Evolutionary conservation across 202 grass and related monocot species (phyloP).

Genomic region (Alloteropsis angusta): DNA sequence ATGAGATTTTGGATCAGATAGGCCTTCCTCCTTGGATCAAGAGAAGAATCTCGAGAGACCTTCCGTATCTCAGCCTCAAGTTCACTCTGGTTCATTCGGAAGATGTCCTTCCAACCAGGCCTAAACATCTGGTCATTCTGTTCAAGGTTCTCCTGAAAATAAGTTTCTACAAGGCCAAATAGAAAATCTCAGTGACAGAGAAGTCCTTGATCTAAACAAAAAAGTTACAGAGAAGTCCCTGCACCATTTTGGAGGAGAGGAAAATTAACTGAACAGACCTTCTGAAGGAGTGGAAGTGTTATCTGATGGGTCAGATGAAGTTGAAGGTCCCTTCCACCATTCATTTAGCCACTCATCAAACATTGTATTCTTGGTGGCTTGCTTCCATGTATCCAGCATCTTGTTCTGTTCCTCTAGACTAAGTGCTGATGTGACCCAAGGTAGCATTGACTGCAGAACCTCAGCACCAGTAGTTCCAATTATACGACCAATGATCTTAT

Average conservation of each 20-base stretch:
- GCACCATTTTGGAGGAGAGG: not conserved
- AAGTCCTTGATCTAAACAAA: not conserved
- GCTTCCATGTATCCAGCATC: slow-evolving; percentile 84
- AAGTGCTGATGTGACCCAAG: slow-evolving; percentile 88
- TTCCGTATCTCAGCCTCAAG: slow-evolving; percentile 84
- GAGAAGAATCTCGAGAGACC: slow-evolving; percentile 78
- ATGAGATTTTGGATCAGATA: slow-evolving; percentile 98
- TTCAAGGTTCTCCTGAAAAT: slow-evolving; percentile 52
- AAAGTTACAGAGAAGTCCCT: not conserved
- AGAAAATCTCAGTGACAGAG: not conserved
- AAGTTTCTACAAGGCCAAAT: slow-evolving; percentile 27
- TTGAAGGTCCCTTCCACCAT: slow-evolving; percentile 72
- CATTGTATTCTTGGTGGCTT: slow-evolving; percentile 90
- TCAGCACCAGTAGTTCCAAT: slow-evolving; percentile 96
- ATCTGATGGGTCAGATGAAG: slow-evolving; percentile 25
- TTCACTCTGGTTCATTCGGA: slow-evolving; percentile 92
- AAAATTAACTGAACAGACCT: slow-evolving; percentile 39
- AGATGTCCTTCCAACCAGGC: slow-evolving; percentile 99
- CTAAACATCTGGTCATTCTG: slow-evolving; percentile 78
- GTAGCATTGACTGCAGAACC: slow-evolving; percentile 95
- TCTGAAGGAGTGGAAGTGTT: slow-evolving; percentile 23
- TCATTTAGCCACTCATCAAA: slow-evolving; percentile 97
- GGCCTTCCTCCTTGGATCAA: slow-evolving; percentile 85
- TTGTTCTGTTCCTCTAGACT: slow-evolving; percentile 78
- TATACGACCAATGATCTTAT: slow-evolving; percentile 88